Conservation (phyloP, 257 asterid genomes). For the Scutellaria minor region DNA sequence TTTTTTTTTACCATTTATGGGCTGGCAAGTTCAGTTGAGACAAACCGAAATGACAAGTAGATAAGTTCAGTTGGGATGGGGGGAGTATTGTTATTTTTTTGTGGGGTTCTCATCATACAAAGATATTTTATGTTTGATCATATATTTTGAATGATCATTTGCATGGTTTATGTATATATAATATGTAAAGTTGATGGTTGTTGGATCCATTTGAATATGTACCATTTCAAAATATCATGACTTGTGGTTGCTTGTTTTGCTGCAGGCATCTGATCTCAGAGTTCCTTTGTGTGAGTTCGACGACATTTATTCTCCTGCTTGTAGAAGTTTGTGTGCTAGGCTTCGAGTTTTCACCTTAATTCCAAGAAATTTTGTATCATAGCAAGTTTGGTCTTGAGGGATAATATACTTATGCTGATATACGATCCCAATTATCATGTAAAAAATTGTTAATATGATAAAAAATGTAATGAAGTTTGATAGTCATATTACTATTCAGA, state of each 20-base stretch:
- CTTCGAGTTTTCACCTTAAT: slow-evolving; percentile 24
- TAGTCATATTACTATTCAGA: not conserved
- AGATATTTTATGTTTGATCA: not conserved
- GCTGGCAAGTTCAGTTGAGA: no score
- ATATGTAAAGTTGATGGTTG: no score
- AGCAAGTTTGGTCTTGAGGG: not conserved
- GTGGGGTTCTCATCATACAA: not conserved
- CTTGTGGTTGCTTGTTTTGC: slow-evolving; percentile 17
- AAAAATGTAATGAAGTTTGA: slow-evolving; percentile 1
- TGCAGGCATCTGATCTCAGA: slow-evolving; percentile 32
- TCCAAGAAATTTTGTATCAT: slow-evolving; percentile 33
- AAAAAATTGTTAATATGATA: not conserved
- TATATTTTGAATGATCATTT: not conserved
- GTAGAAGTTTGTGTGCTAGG: slow-evolving; percentile 14
- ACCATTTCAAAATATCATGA: no score
- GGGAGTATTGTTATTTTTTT: no score
- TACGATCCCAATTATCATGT: slow-evolving; percentile 3
- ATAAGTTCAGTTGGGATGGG: no score
- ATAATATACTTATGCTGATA: not conserved
- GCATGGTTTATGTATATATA: not conserved
- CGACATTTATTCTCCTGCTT: slow-evolving; percentile 14
- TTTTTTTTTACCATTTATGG: no score
- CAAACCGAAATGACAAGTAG: no score
- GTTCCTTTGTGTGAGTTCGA: not conserved
- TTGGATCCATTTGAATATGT: no score